These are phyloP conservation scores for Camellia oleifera DNA, from an alignment of 179 eudicot genomes.

Conservation along the genomic window DNA sequence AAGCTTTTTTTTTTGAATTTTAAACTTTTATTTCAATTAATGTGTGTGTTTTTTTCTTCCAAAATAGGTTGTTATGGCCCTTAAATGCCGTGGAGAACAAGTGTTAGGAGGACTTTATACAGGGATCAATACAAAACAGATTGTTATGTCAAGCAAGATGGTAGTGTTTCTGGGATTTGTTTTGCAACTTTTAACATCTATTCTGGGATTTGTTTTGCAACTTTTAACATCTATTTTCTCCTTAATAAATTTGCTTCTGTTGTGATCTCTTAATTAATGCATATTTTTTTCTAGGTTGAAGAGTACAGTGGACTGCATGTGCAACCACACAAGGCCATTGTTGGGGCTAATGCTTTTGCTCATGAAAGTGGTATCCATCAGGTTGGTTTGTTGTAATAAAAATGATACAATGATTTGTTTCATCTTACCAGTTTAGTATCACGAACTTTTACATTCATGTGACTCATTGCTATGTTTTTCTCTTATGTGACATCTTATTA, in stretches of 20 bases:
- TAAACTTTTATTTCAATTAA: neutral
- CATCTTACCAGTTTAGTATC: neutral
- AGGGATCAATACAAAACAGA: constrained; percentile 74
- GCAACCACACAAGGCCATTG: constrained; percentile 97
- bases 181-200: neutral
- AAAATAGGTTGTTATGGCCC: constrained; percentile 84
- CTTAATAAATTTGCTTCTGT: constrained; percentile 9
- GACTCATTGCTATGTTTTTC: neutral
- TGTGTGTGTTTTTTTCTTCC: neutral
- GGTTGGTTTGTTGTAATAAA: constrained; percentile 39
- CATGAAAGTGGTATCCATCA: constrained; percentile 99
- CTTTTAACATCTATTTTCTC: neutral
- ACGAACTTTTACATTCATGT: neutral
- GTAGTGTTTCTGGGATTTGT: constrained; percentile 28
- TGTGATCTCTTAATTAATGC: neutral
- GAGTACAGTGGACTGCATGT: constrained; percentile 79
- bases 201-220: neutral
- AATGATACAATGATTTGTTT: neutral
- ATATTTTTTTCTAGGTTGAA: constrained; percentile 55
- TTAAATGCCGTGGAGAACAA: constrained; percentile 76
- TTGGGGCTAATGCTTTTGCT: constrained; percentile 97
- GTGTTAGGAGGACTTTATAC: constrained; percentile 75
- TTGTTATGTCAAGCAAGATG: constrained; percentile 92
- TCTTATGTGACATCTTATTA: neutral
- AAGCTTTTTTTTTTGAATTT: neutral